Conservation (phyloP, 2,329 filamentous ascomycete species). For the Hirsutella rhossiliensis region DNA sequence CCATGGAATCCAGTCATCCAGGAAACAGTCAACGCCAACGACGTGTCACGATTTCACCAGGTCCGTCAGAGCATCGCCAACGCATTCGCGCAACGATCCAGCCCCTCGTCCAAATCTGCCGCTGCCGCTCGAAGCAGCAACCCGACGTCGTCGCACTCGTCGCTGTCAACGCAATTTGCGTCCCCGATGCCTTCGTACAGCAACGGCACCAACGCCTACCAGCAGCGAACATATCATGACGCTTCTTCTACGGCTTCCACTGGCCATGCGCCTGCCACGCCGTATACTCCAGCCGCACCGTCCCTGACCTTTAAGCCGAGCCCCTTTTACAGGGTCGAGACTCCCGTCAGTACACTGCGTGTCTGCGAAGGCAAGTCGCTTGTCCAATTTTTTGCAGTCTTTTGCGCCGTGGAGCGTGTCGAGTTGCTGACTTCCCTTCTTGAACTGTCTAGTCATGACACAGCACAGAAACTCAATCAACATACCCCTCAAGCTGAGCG, state of each 20-base stretch:
- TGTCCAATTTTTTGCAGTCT: background rate
- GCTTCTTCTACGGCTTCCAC: slow-evolving; percentile 6
- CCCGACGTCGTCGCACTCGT: background rate
- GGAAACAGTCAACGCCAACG: slow-evolving; percentile 21
- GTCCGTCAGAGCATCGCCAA: slow-evolving; percentile 29
- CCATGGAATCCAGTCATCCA: slow-evolving; percentile 24
- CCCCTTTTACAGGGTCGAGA: slow-evolving; percentile 69
- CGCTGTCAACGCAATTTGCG: slow-evolving; percentile 5
- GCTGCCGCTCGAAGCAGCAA: slow-evolving; percentile 3
- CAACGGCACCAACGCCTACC: slow-evolving; percentile 3
- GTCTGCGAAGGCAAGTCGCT: slow-evolving; percentile 58
- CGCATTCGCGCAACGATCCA: slow-evolving; percentile 16
- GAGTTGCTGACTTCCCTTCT: background rate
- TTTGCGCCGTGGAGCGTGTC: too few species aligned
- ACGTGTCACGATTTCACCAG: slow-evolving; percentile 28
- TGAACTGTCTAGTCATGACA: slow-evolving; percentile 35
- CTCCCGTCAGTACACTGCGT: slow-evolving; percentile 50
- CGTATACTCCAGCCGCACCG: slow-evolving; percentile 7
- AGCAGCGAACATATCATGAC: slow-evolving; percentile 6
- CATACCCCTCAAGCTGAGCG: slow-evolving; percentile 34
- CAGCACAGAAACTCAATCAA: slow-evolving; percentile 37
- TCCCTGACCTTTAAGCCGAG: slow-evolving; percentile 48
- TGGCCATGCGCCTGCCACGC: slow-evolving; percentile 7
- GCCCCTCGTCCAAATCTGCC: slow-evolving; percentile 10
- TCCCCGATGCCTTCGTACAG: slow-evolving; percentile 10